Percentiles rank a stretch among this genome's conserved stretches.
phyloP scores from a whole-genome alignment of 2,329 filamentous ascomycete species.

The Cladophialophora exuberans region DNA sequence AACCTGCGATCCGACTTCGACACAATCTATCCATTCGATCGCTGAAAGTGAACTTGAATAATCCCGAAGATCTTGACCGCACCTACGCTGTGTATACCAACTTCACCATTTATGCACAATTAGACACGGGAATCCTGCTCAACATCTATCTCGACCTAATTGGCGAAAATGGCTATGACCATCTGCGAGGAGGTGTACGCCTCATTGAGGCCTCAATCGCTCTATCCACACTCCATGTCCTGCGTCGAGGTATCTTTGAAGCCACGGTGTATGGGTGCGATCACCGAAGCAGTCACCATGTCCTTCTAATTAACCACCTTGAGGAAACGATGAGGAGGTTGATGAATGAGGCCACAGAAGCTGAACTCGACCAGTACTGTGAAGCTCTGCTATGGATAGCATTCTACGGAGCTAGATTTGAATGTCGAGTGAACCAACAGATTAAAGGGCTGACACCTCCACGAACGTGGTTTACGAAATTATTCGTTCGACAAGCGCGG shows the following conservation, averaged over 20 bases:
- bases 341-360: neutral
- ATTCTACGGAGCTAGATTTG: slow-evolving; percentile 19
- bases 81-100: slow-evolving; percentile 13
- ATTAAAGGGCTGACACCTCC: neutral
- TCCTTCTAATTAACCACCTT: slow-evolving; percentile 14
- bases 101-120: slow-evolving; percentile 12
- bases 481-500: slow-evolving; percentile 7
- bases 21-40: slow-evolving; percentile 7
- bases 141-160: slow-evolving; percentile 14
- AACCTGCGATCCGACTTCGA: slow-evolving; percentile 12
- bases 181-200: neutral
- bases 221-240: slow-evolving; percentile 11
- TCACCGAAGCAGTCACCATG: slow-evolving; percentile 15
- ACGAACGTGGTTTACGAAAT: slow-evolving; percentile 10
- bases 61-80: slow-evolving; percentile 14
- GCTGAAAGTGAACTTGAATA: slow-evolving; percentile 9
- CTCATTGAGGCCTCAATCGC: slow-evolving; percentile 13
- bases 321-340: slow-evolving; percentile 4
- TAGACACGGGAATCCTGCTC: slow-evolving; percentile 14
- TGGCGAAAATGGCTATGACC: neutral
- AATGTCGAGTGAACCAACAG: slow-evolving; percentile 9
- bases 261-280: slow-evolving; percentile 19
- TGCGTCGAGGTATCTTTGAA: slow-evolving; percentile 15
- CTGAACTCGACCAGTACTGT: slow-evolving; percentile 1
- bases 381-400: slow-evolving; percentile 14